Evolutionary conservation across 2,329 filamentous ascomycete genomes (phyloP).

Genomic region (Graphilbum sp.): DNA sequence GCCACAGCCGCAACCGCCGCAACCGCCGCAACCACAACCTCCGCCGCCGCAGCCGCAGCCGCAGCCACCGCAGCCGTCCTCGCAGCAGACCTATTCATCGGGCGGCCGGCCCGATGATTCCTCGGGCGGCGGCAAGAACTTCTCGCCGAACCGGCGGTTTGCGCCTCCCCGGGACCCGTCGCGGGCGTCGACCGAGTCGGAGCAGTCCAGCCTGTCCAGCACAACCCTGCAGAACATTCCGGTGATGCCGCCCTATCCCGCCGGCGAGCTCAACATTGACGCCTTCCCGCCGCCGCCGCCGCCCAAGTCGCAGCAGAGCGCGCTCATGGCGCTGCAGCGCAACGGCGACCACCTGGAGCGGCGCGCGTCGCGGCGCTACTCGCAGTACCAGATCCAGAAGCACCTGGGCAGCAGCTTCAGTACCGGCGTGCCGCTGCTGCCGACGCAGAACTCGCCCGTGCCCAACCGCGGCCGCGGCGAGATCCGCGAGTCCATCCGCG

Average conservation of each 20-base stretch:
- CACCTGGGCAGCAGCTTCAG: conserved; percentile 60
- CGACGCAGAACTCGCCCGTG: conserved; percentile 64
- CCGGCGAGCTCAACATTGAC: conserved; percentile 38
- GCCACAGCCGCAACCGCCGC: conserved; percentile 8
- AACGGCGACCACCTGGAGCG: conserved; percentile 75
- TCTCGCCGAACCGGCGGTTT: conserved; percentile 32
- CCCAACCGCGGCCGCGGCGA: conserved; percentile 71
- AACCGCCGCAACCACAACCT: conserved; percentile 13
- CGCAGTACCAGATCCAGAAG: conserved; percentile 92
- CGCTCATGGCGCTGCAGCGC: conserved; percentile 75
- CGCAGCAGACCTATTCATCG: too few species aligned
- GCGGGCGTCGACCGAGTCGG: conserved; percentile 32
- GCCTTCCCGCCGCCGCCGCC: conserved; percentile 60
- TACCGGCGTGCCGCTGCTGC: conserved; percentile 73
- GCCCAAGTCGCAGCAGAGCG: conserved; percentile 65
- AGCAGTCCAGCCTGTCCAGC: conserved; percentile 56
- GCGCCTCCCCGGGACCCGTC: conserved; percentile 34
- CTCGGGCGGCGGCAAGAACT: conserved; percentile 15
- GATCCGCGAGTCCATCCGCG: conserved; percentile 67
- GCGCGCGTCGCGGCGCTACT: conserved; percentile 83
- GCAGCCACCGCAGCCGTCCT: too few species aligned
- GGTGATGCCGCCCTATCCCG: conserved; percentile 52
- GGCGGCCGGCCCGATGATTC: too few species aligned
- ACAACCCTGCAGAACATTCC: conserved; percentile 61
- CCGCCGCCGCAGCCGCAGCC: too few species aligned